A percentile compares a stretch with the other conserved stretches of the same genome.
Evolutionary conservation across 345 rosid genomes (phyloP).

Genomic region (Eutrema yunnanense): DNA sequence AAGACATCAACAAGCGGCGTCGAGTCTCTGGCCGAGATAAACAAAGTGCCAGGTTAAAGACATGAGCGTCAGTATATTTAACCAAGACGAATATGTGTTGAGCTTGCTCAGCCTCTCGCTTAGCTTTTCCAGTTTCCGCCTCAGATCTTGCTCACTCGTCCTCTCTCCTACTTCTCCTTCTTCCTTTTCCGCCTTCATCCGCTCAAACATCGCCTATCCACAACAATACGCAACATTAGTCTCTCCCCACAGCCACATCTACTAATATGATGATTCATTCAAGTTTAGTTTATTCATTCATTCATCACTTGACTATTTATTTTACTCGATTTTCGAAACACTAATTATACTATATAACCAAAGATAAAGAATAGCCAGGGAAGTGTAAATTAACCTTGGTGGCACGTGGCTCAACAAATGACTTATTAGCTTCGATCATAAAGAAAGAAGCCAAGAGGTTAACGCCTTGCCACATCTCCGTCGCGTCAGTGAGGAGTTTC

Average conservation of each 20-base stretch:
- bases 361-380: neutral
- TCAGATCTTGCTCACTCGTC: slow-evolving; percentile 16
- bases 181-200: slow-evolving; percentile 67
- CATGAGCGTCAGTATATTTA: slow-evolving; percentile 50
- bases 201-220: slow-evolving; percentile 61
- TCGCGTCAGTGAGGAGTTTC: slow-evolving; percentile 19
- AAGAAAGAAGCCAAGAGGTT: slow-evolving; percentile 44
- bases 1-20: slow-evolving; percentile 26
- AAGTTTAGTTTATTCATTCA: too few relatives aligned
- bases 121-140: slow-evolving; percentile 30
- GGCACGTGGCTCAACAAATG: slow-evolving; percentile 65
- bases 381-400: slow-evolving; percentile 44
- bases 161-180: slow-evolving; percentile 62
- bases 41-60: slow-evolving; percentile 65
- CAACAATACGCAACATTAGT: neutral
- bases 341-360: neutral
- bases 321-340: neutral
- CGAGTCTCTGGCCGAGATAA: slow-evolving; percentile 45
- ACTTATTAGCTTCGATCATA: slow-evolving; percentile 44
- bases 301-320: neutral
- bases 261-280: too few relatives aligned
- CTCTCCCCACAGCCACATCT: too few relatives aligned
- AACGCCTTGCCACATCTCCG: slow-evolving; percentile 49
- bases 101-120: slow-evolving; percentile 56
- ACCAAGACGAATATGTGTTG: slow-evolving; percentile 58